phyloP scores from a whole-genome alignment of 805 yeast species.

The Cyberlindnera nakhonratchasimensis region DNA sequence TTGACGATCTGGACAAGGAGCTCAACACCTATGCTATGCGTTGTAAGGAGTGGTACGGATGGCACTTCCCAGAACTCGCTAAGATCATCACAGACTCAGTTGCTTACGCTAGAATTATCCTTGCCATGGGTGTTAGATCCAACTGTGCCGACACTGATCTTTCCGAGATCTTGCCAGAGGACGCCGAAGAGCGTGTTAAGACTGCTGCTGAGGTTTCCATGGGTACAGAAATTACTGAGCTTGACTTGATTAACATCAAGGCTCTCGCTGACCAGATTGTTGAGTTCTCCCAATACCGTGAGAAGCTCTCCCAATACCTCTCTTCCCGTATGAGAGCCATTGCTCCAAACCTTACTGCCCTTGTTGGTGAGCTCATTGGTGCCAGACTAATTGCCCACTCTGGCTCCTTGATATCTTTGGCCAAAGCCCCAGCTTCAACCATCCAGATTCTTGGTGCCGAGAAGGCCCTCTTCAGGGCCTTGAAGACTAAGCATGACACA shows the following conservation, averaged over 20 bases:
- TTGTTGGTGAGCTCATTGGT: slow-evolving; percentile 97
- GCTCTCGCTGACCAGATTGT: slow-evolving; percentile 95
- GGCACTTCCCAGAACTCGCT: slow-evolving; percentile 99
- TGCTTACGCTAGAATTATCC: slow-evolving; percentile 91
- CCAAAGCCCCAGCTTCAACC: slow-evolving; percentile 98
- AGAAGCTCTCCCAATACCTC: slow-evolving; percentile 87
- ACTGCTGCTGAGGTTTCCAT: slow-evolving; percentile 97
- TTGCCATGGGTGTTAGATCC: slow-evolving; percentile 91
- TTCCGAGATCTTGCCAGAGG: slow-evolving; percentile 89
- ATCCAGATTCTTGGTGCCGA: slow-evolving; percentile 98
- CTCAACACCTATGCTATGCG: slow-evolving; percentile 98
- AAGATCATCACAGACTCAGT: slow-evolving; percentile 94
- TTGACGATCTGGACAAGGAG: slow-evolving; percentile 97
- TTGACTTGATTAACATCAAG: slow-evolving; percentile 82
- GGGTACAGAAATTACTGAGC: slow-evolving; percentile 98
- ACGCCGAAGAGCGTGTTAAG: slow-evolving; percentile 86
- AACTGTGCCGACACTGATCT: slow-evolving; percentile 89
- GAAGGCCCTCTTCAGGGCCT: slow-evolving; percentile 97
- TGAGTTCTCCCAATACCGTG: slow-evolving; percentile 94
- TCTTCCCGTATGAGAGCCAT: slow-evolving; percentile 96
- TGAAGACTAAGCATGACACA: slow-evolving; percentile 97
- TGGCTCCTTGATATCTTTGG: slow-evolving; percentile 89
- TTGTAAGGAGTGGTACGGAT: slow-evolving; percentile 99
- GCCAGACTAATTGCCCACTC: slow-evolving; percentile 97
- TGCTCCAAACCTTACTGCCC: slow-evolving; percentile 94